Base-by-base conservation (phyloP, 345 rosid genomes). In the Aquilaria yunnanensis region DNA sequence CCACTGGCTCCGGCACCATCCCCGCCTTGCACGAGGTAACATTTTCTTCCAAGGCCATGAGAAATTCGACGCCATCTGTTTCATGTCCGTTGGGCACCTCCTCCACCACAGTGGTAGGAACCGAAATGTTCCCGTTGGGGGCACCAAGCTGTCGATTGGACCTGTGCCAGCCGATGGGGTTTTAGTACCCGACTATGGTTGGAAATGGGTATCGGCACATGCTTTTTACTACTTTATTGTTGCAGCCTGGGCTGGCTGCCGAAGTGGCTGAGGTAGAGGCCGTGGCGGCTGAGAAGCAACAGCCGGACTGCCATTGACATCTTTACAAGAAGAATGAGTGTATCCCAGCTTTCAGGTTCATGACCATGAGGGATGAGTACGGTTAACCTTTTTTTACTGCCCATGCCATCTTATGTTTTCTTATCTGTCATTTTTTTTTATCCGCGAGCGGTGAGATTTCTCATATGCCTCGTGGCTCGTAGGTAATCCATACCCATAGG, bases 161-260 rank as follows among this genome's bases (percentile, higher is more conserved):
- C 66, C 65, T 81, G 75, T 67, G 75, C 69, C 72, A 67, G 52
- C 75, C 79, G 2, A 6, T 66, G 63, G 72, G 67, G 41, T 46
- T 67, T 11, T 70, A 68, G 47, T 72, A 57, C 32, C 34, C 68
- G 9, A 32, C 45, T 48, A 48, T 13, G 6, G 62, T 43, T 5
- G 63, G 61, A 13, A 70, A 57, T 34, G 85, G 74, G 55, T 82
- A 74, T 51, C 64, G 77, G 7, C 77, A 78, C 60, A 76, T 85
- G 86, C 87, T 86, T 10, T 81, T 85, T 65, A 82, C 85, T 32
- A 83, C 85, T 33, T 60, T 85, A 63, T 46, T 85, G 72, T 48
- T 80, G 59, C 83, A 82, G 65, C 87, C 85, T 0, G 9, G 64
- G 10, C 43, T 71, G 53, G 54, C 54, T 8, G 71, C 48, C 29